These are phyloP conservation scores for Hypericum perforatum DNA, from an alignment of 345 rosid species.

Conservation along the genomic window DNA sequence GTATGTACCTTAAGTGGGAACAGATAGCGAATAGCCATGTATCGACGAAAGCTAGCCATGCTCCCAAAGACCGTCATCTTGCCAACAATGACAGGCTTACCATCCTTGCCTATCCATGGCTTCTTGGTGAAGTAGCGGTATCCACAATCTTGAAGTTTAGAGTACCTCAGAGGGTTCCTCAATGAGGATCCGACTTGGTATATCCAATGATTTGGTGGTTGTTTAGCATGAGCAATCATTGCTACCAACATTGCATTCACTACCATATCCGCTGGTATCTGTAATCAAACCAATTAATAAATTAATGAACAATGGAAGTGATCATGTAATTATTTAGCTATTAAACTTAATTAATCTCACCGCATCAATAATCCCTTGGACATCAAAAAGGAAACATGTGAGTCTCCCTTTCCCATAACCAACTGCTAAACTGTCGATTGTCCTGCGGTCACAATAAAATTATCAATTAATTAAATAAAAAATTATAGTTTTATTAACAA, in stretches of 20 bases:
- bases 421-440: slow-evolving; percentile 5
- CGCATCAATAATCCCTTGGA: slow-evolving; percentile 1
- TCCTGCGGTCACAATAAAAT: not conserved
- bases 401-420: slow-evolving; percentile 13
- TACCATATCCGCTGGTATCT: slow-evolving; percentile 91
- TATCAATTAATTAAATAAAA: too few species aligned
- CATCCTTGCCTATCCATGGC: slow-evolving; percentile 80
- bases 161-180: slow-evolving; percentile 36
- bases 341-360: not conserved
- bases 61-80: slow-evolving; percentile 31
- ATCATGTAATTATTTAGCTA: not conserved
- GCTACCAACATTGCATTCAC: slow-evolving; percentile 58
- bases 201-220: slow-evolving; percentile 19
- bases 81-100: slow-evolving; percentile 48
- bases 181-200: slow-evolving; percentile 78
- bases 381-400: slow-evolving; percentile 5
- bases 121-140: slow-evolving; percentile 42
- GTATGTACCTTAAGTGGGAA: slow-evolving; percentile 46
- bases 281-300: not conserved
- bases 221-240: slow-evolving; percentile 36
- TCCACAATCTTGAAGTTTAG: slow-evolving; percentile 31
- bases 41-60: slow-evolving; percentile 69
- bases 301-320: not conserved
- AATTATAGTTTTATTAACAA: too few species aligned
- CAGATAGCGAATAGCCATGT: slow-evolving; percentile 60